A percentile compares a stretch with the other conserved stretches of the same genome.
Evolutionary conservation across 2,329 filamentous ascomycete species (phyloP).

Genomic region (Aureobasidium sp.): DNA sequence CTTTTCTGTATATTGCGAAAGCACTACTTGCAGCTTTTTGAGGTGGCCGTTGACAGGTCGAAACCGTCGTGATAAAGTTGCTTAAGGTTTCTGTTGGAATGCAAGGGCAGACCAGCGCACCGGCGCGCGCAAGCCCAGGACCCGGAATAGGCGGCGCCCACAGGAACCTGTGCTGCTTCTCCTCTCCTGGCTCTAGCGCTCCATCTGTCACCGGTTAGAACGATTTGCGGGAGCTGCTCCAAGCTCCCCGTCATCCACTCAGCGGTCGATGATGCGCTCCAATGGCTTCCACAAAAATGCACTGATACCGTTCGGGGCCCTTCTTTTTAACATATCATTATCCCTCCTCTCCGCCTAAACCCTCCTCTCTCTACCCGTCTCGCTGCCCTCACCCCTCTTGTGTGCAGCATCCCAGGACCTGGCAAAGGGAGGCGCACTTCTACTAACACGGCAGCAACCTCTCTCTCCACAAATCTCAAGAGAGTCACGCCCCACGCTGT

Average conservation of each 20-base stretch:
- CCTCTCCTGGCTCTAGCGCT: constrained; percentile 14
- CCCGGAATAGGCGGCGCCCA: constrained; percentile 17
- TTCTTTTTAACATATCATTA: constrained; percentile 16
- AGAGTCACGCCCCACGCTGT: constrained; percentile 11
- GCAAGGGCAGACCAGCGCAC: constrained; percentile 16
- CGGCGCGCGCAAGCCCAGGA: constrained; percentile 14
- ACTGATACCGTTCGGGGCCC: constrained; percentile 16
- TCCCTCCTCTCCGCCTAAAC: constrained; percentile 13
- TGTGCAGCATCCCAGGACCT: constrained; percentile 9
- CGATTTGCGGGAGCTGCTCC: constrained; percentile 17
- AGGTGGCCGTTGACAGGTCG: constrained; percentile 9
- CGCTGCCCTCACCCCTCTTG: background rate
- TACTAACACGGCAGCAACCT: background rate
- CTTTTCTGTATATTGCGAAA: constrained; percentile 12
- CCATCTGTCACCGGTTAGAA: constrained; percentile 17
- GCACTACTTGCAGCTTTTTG: background rate
- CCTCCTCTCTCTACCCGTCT: constrained; percentile 14
- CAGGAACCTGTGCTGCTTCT: constrained; percentile 15
- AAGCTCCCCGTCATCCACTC: constrained; percentile 16
- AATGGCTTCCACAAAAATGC: constrained; percentile 16
- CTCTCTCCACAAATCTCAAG: constrained; percentile 11
- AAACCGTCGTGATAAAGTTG: constrained; percentile 16
- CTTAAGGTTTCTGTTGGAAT: constrained; percentile 16
- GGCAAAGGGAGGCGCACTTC: constrained; percentile 4
- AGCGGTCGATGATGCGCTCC: constrained; percentile 17